Evolutionary conservation across 2,329 filamentous ascomycete species (phyloP), one percentile per base, ranked within the genome.

Genomic region (Ploettnerulaceae sp.): DNA sequence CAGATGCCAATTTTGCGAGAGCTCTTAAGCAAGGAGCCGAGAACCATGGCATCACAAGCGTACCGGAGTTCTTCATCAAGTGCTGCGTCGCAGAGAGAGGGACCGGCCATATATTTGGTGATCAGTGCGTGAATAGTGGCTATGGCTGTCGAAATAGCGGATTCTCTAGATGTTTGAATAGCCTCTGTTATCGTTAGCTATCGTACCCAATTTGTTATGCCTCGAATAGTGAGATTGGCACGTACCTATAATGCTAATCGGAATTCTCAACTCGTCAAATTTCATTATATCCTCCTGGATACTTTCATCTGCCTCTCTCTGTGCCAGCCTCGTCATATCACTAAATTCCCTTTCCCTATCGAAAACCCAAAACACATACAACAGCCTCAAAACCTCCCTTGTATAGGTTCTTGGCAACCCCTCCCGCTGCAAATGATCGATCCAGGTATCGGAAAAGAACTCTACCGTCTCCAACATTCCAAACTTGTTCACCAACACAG

Each of bases 401-500:
- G 45, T 54, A 22, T 57, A 57, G 6, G 29, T 18, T n/a, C 33
- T 45, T 20, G 55, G 53, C 29, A 57, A 35, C 2, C 50, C 50
- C 15, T 56, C 51, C n/a, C 49, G 43, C 35, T 52, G 47, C 22
- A 55, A 42, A 22, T 53, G 41, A n/a, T 62, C 45, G 38, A 72
- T 62, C 72, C 72, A 73, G 6, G 61, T 59, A 6, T 69, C 64
- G 1, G 66, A 63, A 35, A 69, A 71, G 0, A 67, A 50, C 39
- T 71, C 67, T 2, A 72, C 64, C 0, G 67, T 66, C 34, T 73
- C 70, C 12, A 61, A 53, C 49, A 70, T 69, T 40, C 64, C 60
- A 51, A 70, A 71, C 21, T 66, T 67, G 47, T 73, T 67, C 4
- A 70, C 64, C 12, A 75, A 59, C 2, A 68, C 60, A 4, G 69